A percentile compares a stretch with the other conserved stretches of the same genome.
These are phyloP conservation scores for Alliaria petiolata DNA, from an alignment of 345 rosid genomes.

Conservation along the genomic window DNA sequence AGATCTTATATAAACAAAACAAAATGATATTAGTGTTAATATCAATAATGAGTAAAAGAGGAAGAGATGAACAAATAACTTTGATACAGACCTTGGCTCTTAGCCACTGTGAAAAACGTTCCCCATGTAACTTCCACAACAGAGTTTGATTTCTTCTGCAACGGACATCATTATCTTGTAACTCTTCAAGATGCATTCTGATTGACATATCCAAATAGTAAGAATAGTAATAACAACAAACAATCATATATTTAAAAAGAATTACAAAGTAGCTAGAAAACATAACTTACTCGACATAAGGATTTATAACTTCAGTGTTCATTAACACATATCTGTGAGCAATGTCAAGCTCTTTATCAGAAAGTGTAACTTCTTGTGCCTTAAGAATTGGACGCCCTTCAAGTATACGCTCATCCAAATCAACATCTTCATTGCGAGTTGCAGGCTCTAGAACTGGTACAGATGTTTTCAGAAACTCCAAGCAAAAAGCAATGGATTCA, in stretches of 20 bases:
- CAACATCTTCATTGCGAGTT: background rate
- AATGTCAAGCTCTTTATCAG: background rate
- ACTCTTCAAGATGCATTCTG: background rate
- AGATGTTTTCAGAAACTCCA: background rate
- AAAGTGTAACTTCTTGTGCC: background rate
- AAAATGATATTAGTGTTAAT: background rate
- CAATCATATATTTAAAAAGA: background rate
- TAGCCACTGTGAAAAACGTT: background rate
- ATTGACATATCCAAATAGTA: too few species aligned
- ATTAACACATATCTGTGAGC: background rate
- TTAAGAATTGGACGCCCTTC: background rate
- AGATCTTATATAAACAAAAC: background rate
- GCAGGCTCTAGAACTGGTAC: background rate
- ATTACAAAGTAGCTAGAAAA: background rate
- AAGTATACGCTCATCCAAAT: background rate
- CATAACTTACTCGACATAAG: too few species aligned
- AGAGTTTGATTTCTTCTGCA: too few species aligned
- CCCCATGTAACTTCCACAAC: conserved; percentile 6
- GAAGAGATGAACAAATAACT: too few species aligned
- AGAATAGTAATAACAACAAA: background rate
- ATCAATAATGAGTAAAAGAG: background rate
- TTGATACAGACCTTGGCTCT: background rate
- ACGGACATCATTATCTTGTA: background rate
- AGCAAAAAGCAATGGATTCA: background rate
- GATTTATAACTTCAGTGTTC: too few species aligned